phyloP scores from a whole-genome alignment of 768 basidiomycete species.

The Gymnopilus junonius region DNA sequence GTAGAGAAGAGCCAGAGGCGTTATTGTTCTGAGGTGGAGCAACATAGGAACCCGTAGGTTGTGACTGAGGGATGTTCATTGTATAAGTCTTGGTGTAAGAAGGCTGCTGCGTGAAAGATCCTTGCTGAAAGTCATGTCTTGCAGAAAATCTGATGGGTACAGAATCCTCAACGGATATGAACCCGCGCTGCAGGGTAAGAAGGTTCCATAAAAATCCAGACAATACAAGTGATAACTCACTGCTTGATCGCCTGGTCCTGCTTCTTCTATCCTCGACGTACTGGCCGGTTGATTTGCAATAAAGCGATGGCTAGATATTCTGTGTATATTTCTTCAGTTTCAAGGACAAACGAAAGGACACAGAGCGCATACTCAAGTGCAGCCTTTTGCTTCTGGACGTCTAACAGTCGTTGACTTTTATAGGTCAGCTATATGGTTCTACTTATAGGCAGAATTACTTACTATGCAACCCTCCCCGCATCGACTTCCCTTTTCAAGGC shows the following conservation, averaged over 20 bases:
- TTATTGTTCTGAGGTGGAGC: background rate
- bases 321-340: background rate
- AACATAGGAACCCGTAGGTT: background rate
- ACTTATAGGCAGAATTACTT: conserved; percentile 1
- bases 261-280: conserved; percentile 1
- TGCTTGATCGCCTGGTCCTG: background rate
- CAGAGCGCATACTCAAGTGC: background rate
- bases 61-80: background rate
- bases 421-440: background rate
- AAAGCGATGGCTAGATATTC: background rate
- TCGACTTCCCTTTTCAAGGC: conserved; percentile 30
- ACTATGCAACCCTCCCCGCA: conserved; percentile 52
- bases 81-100: background rate
- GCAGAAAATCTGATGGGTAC: background rate
- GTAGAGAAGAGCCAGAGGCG: background rate
- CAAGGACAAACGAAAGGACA: background rate
- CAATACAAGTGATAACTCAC: background rate
- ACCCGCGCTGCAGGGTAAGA: background rate
- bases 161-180: background rate
- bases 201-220: background rate
- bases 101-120: background rate
- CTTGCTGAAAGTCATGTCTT: background rate
- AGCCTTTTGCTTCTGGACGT: background rate
- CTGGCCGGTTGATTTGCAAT: background rate
- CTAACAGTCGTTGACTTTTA: conserved; percentile 3